Evolutionary conservation across 305 asterid genomes (phyloP).

Genomic region (Fraxinus nigra): DNA sequence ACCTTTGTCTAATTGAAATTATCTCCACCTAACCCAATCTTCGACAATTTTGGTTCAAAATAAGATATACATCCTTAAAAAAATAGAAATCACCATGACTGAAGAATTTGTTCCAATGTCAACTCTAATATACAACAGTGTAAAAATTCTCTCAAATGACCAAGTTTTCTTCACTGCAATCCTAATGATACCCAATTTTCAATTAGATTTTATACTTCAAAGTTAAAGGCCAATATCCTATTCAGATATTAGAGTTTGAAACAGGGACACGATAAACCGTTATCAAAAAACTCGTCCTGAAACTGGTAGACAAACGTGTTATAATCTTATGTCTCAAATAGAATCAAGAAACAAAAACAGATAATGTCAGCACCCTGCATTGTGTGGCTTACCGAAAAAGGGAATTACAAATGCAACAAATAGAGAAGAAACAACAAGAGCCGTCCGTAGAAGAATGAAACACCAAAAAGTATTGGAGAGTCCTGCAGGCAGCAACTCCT

Average conservation of each 20-base stretch:
- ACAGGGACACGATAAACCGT: neutral
- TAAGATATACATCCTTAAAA: neutral
- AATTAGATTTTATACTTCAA: neutral
- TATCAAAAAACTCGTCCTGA: neutral
- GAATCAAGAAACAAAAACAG: neutral
- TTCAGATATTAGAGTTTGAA: neutral
- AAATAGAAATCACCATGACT: neutral
- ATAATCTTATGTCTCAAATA: neutral
- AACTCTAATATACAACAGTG: neutral
- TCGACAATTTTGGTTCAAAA: neutral
- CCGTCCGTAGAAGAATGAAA: slow-evolving; percentile 55
- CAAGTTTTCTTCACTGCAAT: neutral
- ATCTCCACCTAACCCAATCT: neutral
- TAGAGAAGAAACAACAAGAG: slow-evolving; percentile 55
- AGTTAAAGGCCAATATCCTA: neutral
- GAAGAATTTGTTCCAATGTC: neutral
- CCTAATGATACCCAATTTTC: neutral
- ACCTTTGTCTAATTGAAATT: neutral
- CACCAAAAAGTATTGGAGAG: slow-evolving; percentile 43
- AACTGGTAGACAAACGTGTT: neutral
- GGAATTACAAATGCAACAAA: slow-evolving; percentile 67
- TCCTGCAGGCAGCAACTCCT: slow-evolving; percentile 65
- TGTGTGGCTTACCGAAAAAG: slow-evolving; percentile 55
- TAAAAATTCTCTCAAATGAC: neutral
- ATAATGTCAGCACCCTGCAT: neutral